Base-by-base conservation (phyloP, 495 filamentous ascomycete genomes). In the Penicillium verhagenii region DNA sequence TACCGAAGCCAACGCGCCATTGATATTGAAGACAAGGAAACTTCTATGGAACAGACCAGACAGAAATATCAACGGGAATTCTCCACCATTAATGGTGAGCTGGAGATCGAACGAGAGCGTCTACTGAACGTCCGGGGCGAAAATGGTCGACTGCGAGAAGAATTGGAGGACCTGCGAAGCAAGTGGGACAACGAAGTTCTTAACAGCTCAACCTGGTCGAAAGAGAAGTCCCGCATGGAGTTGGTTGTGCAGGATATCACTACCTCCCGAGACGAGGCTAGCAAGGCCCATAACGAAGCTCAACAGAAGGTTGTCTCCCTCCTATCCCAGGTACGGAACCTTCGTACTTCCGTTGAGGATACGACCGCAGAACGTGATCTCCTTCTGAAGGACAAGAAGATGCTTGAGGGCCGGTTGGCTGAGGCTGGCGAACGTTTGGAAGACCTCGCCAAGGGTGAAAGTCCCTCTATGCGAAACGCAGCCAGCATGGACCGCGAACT, bases 161-260 rank as follows among this genome's bases (percentile, higher is more conserved):
- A 98, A 67, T 82, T 97, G 14, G 94, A 98, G 58, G 91, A 96
- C 58, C 85, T 97, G 19, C 87, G 94, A 46, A 91, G 86, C 55
- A 97, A 97, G 68, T 98, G 95, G 95, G 95, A 98, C 65, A 89
- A 98, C 63, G 94, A 98, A 71, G 92, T 97, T 18, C 85, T 98
- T 62, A 98, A 98, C 66, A 93, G 89, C 70, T 95, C 91, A 0
- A 94, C 94, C 1, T 98, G 94, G 94, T 91, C 92, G 28, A 98
- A 98, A 75, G 94, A 98, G 75, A 98, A 98, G 74, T 79, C 90
- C 4, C 85, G 94, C 6, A 79, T 98, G 53, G 95, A 97, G 61
- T 85, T 91, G 38, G 95, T 91, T 13, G 79, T 98, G 43, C 87
- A 95, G 52, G 94, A 97, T 65, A 81, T 97, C 18, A 87, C 88